Conservation (phyloP, 176 grass and related monocot genomes). For the Triticum aestivum region IWGSC_CS_RefSeq_v2.1 NC_057797.1:756216598-756217097, state of each 20-base stretch:
- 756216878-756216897: conserved; percentile 76
- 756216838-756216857: conserved; percentile 86
- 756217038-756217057: neutral
- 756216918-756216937: conserved; percentile 84
- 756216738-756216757: conserved; percentile 25
- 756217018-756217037: neutral
- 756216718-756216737: conserved; percentile 56
- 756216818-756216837: conserved; percentile 78
- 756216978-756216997: neutral
- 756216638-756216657: conserved; percentile 28
- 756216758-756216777: conserved; percentile 4
- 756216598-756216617: conserved; percentile 61
- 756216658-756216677: conserved; percentile 38
- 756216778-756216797: conserved; percentile 45
- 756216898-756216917: conserved; percentile 83
- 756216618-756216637: conserved; percentile 46
- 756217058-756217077: neutral
- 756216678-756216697: conserved; percentile 53
- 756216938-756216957: neutral
- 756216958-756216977: neutral
- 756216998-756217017: neutral
- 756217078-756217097: conserved; percentile 88
- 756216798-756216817: conserved; percentile 95
- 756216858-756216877: conserved; percentile 94
- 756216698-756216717: neutral